Conservation (phyloP, 2,329 filamentous ascomycete species). For the Microdochium bolleyi region DNA sequence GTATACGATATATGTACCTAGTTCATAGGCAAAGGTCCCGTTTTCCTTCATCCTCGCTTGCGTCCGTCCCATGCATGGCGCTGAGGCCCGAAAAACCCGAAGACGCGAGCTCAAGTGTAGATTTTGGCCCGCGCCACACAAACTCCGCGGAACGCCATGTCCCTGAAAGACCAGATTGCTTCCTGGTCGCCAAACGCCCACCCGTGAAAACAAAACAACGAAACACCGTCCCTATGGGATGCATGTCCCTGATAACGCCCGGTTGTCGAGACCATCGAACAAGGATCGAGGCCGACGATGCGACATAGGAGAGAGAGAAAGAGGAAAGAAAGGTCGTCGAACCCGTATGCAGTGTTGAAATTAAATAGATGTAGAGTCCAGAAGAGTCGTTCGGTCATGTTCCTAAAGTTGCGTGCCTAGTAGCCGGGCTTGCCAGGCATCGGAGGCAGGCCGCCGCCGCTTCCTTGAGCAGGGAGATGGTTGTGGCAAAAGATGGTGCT, state of each 20-base stretch:
- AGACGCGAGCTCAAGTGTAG: background rate
- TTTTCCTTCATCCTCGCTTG: no score
- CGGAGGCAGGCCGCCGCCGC: conserved; percentile 38
- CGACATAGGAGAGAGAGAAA: background rate
- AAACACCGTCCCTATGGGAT: background rate
- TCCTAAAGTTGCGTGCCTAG: conserved; percentile 13
- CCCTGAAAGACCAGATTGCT: background rate
- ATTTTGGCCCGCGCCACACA: background rate
- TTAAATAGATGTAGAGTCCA: background rate
- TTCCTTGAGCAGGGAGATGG: conserved; percentile 41
- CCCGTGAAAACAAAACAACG: background rate
- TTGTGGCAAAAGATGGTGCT: conserved; percentile 52
- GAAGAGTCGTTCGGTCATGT: background rate
- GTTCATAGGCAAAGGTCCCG: background rate
- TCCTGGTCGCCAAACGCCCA: background rate
- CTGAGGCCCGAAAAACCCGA: background rate
- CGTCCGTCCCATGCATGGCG: background rate
- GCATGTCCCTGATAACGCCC: background rate
- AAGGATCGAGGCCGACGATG: background rate
- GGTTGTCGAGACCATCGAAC: background rate
- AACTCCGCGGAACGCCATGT: background rate
- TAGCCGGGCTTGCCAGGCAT: conserved; percentile 51
- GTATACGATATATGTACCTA: background rate
- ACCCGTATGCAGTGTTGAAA: background rate
- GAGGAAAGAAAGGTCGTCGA: background rate